phyloP scores from a whole-genome alignment of 2,329 filamentous ascomycete species.

The Thielaviopsis euricoi region DNA sequence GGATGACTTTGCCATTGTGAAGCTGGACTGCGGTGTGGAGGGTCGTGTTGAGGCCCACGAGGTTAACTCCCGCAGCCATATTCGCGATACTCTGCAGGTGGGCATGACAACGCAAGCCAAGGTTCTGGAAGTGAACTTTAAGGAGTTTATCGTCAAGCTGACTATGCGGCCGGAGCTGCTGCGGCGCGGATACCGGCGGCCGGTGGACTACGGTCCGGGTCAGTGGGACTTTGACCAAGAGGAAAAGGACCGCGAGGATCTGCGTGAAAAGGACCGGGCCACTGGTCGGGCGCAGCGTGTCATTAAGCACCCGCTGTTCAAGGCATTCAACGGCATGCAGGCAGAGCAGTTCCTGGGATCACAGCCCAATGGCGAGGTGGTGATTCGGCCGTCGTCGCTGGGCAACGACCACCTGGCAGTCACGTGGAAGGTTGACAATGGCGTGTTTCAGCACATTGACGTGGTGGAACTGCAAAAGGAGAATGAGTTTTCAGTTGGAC shows the following conservation, averaged over 20 bases:
- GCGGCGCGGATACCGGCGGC: slow-evolving; percentile 52
- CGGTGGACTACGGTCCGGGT: slow-evolving; percentile 54
- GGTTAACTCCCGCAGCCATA: slow-evolving; percentile 54
- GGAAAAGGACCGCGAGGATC: slow-evolving; percentile 61
- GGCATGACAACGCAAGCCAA: slow-evolving; percentile 83
- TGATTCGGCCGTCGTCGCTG: slow-evolving; percentile 90
- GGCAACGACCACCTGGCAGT: slow-evolving; percentile 89
- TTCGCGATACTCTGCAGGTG: slow-evolving; percentile 56
- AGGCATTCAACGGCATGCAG: slow-evolving; percentile 78
- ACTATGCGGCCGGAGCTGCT: slow-evolving; percentile 59
- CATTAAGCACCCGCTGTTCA: slow-evolving; percentile 95
- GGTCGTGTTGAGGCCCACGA: slow-evolving; percentile 72
- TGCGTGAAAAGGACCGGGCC: slow-evolving; percentile 71
- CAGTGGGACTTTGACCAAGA: slow-evolving; percentile 84
- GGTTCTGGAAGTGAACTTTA: slow-evolving; percentile 73
- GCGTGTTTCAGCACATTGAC: slow-evolving; percentile 95
- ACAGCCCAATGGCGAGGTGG: slow-evolving; percentile 72
- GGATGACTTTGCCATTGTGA: slow-evolving; percentile 83
- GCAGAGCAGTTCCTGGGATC: slow-evolving; percentile 87
- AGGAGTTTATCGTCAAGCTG: slow-evolving; percentile 67
- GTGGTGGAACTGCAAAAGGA: slow-evolving; percentile 94
- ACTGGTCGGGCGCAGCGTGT: slow-evolving; percentile 81
- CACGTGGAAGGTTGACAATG: slow-evolving; percentile 95
- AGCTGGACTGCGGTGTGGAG: slow-evolving; percentile 86
- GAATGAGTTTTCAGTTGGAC: slow-evolving; percentile 87